Conservation (phyloP, 805 yeast species). For the Spathaspora hagerdaliae region DNA sequence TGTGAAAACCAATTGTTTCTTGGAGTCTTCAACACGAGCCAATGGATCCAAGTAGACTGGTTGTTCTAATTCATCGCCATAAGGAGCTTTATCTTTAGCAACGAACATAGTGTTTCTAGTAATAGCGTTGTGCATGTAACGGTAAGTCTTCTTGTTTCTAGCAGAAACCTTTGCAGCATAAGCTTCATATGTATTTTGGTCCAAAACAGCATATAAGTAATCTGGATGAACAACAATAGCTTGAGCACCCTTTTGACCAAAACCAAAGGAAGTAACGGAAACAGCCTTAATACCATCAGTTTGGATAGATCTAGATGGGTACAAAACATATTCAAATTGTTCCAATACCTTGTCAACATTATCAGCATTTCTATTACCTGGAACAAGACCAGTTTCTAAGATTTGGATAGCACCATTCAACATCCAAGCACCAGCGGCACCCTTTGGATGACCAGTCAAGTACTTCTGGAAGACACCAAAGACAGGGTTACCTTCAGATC, state of each 20-base stretch:
- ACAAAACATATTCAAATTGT: slow-evolving; percentile 82
- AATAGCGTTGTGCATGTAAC: slow-evolving; percentile 94
- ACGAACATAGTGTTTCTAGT: slow-evolving; percentile 86
- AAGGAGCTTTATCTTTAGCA: slow-evolving; percentile 93
- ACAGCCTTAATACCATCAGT: slow-evolving; percentile 98
- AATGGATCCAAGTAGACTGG: slow-evolving; percentile 94
- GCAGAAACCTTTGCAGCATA: slow-evolving; percentile 68
- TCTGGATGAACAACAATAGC: slow-evolving; percentile 90
- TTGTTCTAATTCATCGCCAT: slow-evolving; percentile 81
- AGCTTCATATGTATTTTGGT: slow-evolving; percentile 62
- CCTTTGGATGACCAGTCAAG: slow-evolving; percentile 99
- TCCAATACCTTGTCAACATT: slow-evolving; percentile 82
- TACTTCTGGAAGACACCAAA: slow-evolving; percentile 98
- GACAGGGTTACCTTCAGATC: slow-evolving; percentile 97
- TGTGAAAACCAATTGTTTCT: slow-evolving; percentile 42
- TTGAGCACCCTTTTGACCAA: slow-evolving; percentile 99
- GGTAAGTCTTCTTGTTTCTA: slow-evolving; percentile 86
- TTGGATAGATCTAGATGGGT: slow-evolving; percentile 89
- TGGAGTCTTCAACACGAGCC: slow-evolving; percentile 60
- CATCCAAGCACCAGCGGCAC: slow-evolving; percentile 99
- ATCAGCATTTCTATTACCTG: slow-evolving; percentile 99
- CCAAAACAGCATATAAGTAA: slow-evolving; percentile 82
- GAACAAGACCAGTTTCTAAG: slow-evolving; percentile 87
- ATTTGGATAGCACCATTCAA: slow-evolving; percentile 96
- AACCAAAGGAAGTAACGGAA: slow-evolving; percentile 95